These are phyloP conservation scores for Tetrapyrgos nigripes DNA, from an alignment of 1,284 basidiomycete species.

Conservation along the genomic window DNA sequence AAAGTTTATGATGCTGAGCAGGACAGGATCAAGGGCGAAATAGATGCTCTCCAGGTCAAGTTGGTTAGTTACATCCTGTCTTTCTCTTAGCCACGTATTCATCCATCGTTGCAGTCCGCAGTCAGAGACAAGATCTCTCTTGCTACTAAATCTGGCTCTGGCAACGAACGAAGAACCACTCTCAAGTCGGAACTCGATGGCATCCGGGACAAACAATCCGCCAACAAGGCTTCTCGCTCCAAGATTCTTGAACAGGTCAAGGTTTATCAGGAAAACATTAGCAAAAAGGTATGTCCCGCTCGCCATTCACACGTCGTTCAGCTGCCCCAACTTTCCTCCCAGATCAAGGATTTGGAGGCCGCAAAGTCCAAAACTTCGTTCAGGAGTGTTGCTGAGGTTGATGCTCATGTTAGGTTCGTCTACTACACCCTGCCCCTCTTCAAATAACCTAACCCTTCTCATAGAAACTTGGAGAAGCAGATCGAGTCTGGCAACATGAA, in stretches of 20 bases:
- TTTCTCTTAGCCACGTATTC: conserved; percentile 3
- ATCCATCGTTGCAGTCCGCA: conserved; percentile 57
- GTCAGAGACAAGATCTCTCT: conserved; percentile 83
- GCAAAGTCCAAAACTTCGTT: conserved; percentile 84
- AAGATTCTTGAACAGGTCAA: conserved; percentile 89
- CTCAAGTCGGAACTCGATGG: conserved; percentile 86
- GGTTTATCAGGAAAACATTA: conserved; percentile 78
- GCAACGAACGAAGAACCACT: conserved; percentile 75
- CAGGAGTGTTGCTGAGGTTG: conserved; percentile 89
- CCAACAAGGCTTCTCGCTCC: conserved; percentile 76
- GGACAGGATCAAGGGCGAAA: conserved; percentile 81
- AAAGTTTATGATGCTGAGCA: conserved; percentile 83
- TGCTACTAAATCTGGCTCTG: conserved; percentile 62
- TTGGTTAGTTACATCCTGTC: conserved; percentile 61
- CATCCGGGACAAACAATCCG: conserved; percentile 84
- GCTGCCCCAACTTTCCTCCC: conserved; percentile 15
- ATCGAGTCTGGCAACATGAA: conserved; percentile 94
- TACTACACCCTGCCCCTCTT: conserved; percentile 7
- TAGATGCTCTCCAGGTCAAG: conserved; percentile 81
- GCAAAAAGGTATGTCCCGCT: conserved; percentile 76
- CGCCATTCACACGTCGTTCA: background rate
- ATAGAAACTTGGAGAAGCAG: conserved; percentile 85
- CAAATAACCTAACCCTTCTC: conserved; percentile 9
- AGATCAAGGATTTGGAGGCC: conserved; percentile 92
- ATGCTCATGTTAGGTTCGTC: conserved; percentile 83